Evolutionary conservation across 768 basidiomycete species (phyloP), one percentile per base, ranked within the genome.

Genomic region (Cystobasidium onofrii): DNA sequence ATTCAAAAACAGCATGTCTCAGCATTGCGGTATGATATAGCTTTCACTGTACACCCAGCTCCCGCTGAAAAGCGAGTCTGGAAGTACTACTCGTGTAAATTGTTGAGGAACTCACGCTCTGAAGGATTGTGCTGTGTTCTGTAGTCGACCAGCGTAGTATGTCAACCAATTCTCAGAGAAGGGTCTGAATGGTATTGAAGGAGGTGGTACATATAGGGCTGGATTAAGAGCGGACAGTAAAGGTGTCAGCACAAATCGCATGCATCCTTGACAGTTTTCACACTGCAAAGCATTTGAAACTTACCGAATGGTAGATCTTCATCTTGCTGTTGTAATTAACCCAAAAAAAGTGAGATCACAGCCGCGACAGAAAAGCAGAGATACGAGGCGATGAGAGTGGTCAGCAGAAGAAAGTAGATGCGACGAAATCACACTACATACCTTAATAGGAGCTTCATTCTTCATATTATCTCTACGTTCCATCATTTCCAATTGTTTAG

Each of bases 401-500:
- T n/a, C n/a, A n/a, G n/a, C n/a, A n/a, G n/a, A n/a, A n/a, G n/a
- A n/a, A n/a, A n/a, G n/a, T n/a, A n/a, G n/a, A n/a, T n/a, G n/a
- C n/a, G n/a, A n/a, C n/a, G n/a, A 31, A 36, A 39, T 7, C 6
- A 15, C 6, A 39, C 7, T 15, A 6, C 65, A 3, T 50, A 67
- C 65, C 65, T 52, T 67, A 29, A 67, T 27, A 33, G 65, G 41
- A 2, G 25, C 46, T 31, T 67, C 46, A 23, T 44, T 23, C 46
- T 67, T 67, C 10, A 34, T 43, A 33, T 67, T 67, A 34, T 67
- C 46, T 36, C 23, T 27, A 2, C 65, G 12, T n/a, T 67, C 41
- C 41, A 67, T 44, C 65, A 67, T 46, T 25, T 67, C 65, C 41
- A 67, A 41, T 44, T 67, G 65, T 43, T 67, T 67, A 2, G 23